Percentiles rank a stretch among this genome's conserved stretches.
phyloP scores from a whole-genome alignment of 352 stramenopile genomes.

The Phytopythium oedochilum region DNA sequence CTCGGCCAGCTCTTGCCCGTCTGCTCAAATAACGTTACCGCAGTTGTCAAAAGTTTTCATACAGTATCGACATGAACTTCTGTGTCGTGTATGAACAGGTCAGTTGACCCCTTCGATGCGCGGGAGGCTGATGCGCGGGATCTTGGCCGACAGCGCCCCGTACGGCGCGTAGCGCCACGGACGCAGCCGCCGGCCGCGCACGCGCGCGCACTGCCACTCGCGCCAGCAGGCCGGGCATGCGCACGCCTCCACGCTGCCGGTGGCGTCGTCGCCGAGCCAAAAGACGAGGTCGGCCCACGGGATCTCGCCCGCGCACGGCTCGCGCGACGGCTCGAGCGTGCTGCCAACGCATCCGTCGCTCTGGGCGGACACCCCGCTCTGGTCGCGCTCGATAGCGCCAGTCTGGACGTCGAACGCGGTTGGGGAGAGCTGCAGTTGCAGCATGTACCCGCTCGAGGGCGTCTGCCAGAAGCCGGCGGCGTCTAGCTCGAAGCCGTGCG shows the following conservation, averaged over 20 bases:
- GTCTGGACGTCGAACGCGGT: background rate
- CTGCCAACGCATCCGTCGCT: no score
- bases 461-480: background rate
- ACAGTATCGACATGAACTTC: background rate
- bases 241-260: constrained; percentile 39
- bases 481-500: background rate
- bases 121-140: constrained; percentile 49
- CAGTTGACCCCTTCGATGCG: constrained; percentile 67
- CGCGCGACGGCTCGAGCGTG: constrained; percentile 27
- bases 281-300: constrained; percentile 52
- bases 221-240: constrained; percentile 31
- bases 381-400: background rate
- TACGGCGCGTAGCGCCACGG: constrained; percentile 30
- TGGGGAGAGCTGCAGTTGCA: background rate
- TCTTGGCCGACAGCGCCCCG: constrained; percentile 41
- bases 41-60: no score
- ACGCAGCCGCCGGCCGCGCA: constrained; percentile 10
- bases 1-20: background rate
- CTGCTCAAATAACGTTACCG: constrained; percentile 1
- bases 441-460: background rate
- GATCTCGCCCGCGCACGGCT: constrained; percentile 52
- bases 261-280: constrained; percentile 44
- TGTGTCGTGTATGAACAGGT: background rate
- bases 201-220: background rate
- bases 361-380: background rate